phyloP scores from a whole-genome alignment of 192 early-diverging fungal species.

The Entomortierella parvispora region DNA sequence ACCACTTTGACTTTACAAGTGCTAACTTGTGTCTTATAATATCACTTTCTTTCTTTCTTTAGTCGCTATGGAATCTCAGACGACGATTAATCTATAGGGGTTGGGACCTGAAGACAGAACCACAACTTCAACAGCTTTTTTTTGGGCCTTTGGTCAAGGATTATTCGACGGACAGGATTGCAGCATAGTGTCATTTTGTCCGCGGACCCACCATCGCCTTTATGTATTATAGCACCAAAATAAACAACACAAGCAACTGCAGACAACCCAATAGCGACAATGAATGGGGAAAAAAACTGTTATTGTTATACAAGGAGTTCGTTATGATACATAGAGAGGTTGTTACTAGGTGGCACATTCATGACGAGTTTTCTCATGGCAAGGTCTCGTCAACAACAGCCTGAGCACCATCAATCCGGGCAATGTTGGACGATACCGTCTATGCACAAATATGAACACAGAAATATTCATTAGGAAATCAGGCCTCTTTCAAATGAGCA shows the following conservation, averaged over 20 bases:
- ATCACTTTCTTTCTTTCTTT: background rate
- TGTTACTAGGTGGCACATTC: background rate
- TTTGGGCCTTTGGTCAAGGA: no score
- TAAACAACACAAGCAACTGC: conserved; percentile 5
- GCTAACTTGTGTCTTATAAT: background rate
- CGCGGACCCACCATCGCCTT: background rate
- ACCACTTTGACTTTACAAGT: background rate
- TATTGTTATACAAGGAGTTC: conserved; percentile 2
- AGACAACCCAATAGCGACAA: no score
- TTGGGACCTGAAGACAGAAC: background rate
- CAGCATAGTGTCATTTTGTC: background rate
- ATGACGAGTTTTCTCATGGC: conserved; percentile 7
- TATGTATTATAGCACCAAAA: conserved; percentile 28
- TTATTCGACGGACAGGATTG: no score
- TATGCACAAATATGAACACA: conserved; percentile 2
- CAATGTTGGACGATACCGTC: conserved; percentile 47
- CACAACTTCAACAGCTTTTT: background rate
- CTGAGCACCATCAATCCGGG: conserved; percentile 50
- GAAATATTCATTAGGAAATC: background rate
- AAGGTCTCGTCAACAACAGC: conserved; percentile 45
- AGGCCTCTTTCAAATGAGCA: background rate
- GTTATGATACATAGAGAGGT: conserved; percentile 3
- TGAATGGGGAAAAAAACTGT: background rate
- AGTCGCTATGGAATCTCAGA: conserved; percentile 51
- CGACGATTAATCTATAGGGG: conserved; percentile 21